These are phyloP conservation scores for Cyclanthera cordifolia DNA, from an alignment of 306 rosid species.

Conservation along the genomic window DNA sequence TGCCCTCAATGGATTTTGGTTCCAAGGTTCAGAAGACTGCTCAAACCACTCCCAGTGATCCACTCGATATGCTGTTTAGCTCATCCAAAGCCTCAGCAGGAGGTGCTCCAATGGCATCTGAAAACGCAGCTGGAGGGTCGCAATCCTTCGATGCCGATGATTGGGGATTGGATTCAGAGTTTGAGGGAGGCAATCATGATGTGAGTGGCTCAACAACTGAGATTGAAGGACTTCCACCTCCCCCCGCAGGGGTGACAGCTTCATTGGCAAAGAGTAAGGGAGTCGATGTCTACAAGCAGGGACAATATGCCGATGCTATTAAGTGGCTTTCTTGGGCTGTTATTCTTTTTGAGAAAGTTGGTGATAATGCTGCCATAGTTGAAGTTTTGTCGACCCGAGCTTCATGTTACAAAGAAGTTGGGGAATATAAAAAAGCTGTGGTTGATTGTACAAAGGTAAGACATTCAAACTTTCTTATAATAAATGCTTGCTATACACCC, in stretches of 20 bases:
- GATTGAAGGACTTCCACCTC: constrained; percentile 95
- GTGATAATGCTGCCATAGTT: constrained; percentile 31
- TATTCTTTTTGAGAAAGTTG: constrained; percentile 63
- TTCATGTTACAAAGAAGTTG: constrained; percentile 96
- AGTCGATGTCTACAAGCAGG: constrained; percentile 84
- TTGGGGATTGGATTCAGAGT: constrained; percentile 70
- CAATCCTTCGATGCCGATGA: constrained; percentile 45
- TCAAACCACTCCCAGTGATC: constrained; percentile 49
- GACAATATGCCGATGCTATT: constrained; percentile 92
- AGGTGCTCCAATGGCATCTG: constrained; percentile 14
- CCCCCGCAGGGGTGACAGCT: constrained; percentile 75
- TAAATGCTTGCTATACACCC: background rate
- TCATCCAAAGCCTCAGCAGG: constrained; percentile 36
- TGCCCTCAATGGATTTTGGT: constrained; percentile 18
- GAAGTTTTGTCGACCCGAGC: constrained; percentile 90
- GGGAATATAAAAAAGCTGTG: constrained; percentile 95
- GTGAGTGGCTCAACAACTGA: constrained; percentile 70
- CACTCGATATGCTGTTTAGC: constrained; percentile 57
- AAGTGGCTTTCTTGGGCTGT: constrained; percentile 97
- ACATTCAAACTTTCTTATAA: background rate
- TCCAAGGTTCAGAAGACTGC: constrained; percentile 26
- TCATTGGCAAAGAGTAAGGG: constrained; percentile 77
- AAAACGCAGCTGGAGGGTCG: constrained; percentile 28
- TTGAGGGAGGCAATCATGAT: constrained; percentile 54
- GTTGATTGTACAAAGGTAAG: constrained; percentile 92